Evolutionary conservation across 345 rosid species (phyloP), one percentile per base, ranked within the genome.

Genomic region (Passiflora organensis): DNA sequence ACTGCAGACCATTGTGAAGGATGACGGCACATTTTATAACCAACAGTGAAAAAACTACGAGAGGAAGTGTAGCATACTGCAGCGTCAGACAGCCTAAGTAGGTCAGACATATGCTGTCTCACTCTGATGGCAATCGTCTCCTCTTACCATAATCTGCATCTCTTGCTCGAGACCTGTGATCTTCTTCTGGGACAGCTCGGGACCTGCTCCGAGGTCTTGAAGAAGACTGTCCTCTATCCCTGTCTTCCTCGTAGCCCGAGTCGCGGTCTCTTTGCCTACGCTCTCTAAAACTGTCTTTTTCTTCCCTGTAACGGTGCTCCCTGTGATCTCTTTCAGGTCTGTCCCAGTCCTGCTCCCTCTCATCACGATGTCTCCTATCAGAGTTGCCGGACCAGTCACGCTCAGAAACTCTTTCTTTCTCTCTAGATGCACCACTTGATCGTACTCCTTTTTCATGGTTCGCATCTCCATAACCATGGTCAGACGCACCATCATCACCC

Each of bases 321-420:
- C 70, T 72, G 59, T 67, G 74, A 58, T 78, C 82, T 64, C 76
- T 78, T 57, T 79, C 87, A 58, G 82, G 39, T 55, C 79, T 78
- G 44, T 81, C 83, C 80, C 80, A 68, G 23, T 78, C 86, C 9
- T 59, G 76, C 15, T 68, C 86, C 56, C 71, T 75, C 46, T 78
- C 86, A 28, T 87, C 95, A 41, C 69, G 85, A 62, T 80, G 76
- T 68, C 78, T 79, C 73, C 84, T 74, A 46, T 85, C 87, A 59
- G 96, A 85, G 13, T 87, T 69, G 50, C 86, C 86, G 0, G 88
- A 75, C 87, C 85, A 76, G 53, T 86, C 95, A 63, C 88, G 90
- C 56, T 82, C 90, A 13, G 91, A 57, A 62, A 84, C 71, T 68
- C 85, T 76, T 47, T 84, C 96, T 48, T 87, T 85, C 49, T 82